Percentiles rank a stretch among this genome's conserved stretches.
Evolutionary conservation across 768 basidiomycete species (phyloP).

Genomic region (Auricularia cornea): DNA sequence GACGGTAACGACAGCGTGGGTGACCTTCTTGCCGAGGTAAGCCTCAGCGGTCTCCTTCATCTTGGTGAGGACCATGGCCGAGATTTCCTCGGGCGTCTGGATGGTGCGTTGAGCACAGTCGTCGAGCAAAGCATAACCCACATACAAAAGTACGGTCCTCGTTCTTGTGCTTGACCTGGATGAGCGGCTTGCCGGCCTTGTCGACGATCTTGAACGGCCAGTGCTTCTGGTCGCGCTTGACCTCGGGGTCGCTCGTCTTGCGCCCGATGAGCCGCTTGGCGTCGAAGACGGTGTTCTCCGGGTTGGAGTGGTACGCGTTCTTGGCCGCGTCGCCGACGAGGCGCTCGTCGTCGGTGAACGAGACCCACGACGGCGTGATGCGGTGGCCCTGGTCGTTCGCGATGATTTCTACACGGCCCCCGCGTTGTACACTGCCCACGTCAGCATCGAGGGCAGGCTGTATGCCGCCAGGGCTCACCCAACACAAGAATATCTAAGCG

Average conservation of each 20-base stretch:
- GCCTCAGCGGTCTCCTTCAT: slow-evolving; percentile 99
- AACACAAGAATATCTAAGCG: slow-evolving; percentile 82
- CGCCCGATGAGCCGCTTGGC: slow-evolving; percentile 94
- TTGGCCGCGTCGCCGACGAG: slow-evolving; percentile 95
- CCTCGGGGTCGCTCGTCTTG: slow-evolving; percentile 70
- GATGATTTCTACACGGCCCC: slow-evolving; percentile 82
- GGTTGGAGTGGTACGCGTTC: slow-evolving; percentile 90
- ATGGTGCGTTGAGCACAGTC: no score
- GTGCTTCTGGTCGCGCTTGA: slow-evolving; percentile 79
- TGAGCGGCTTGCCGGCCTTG: slow-evolving; percentile 71
- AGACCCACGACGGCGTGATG: slow-evolving; percentile 84
- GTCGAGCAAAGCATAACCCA: slow-evolving; percentile 13
- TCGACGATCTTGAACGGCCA: slow-evolving; percentile 51
- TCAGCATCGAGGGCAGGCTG: background rate
- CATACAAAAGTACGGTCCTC: slow-evolving; percentile 77
- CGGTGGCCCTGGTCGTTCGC: slow-evolving; percentile 87
- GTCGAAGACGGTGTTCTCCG: slow-evolving; percentile 90
- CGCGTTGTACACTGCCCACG: slow-evolving; percentile 60
- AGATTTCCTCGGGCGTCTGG: slow-evolving; percentile 88
- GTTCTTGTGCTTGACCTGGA: slow-evolving; percentile 71
- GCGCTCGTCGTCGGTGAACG: slow-evolving; percentile 73
- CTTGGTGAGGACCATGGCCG: slow-evolving; percentile 90
- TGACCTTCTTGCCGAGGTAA: slow-evolving; percentile 92
- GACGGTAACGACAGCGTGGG: slow-evolving; percentile 96
- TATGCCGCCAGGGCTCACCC: slow-evolving; percentile 46